phyloP scores from a whole-genome alignment of 2,329 filamentous ascomycete genomes.

The Cytospora leucostoma region DNA sequence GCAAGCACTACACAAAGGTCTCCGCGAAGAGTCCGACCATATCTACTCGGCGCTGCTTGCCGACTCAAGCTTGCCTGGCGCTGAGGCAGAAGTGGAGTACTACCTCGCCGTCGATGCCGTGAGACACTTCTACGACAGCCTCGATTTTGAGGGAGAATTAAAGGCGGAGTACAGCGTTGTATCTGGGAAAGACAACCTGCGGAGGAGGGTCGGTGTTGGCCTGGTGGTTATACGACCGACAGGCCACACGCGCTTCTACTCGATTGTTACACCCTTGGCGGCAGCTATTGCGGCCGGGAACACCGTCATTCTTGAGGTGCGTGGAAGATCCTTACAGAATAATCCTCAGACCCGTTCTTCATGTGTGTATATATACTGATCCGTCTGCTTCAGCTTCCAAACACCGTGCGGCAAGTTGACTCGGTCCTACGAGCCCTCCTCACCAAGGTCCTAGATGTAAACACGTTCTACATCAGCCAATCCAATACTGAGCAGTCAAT shows the following conservation, averaged over 20 bases:
- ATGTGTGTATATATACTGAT: not conserved
- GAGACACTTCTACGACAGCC: constrained; percentile 34
- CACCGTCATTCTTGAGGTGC: constrained; percentile 38
- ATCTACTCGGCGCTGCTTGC: constrained; percentile 37
- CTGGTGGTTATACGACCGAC: constrained; percentile 38
- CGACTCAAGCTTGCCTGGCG: constrained; percentile 35
- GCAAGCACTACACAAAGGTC: constrained; percentile 37
- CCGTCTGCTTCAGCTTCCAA: constrained; percentile 29
- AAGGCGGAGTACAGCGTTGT: constrained; percentile 37
- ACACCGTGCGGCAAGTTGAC: constrained; percentile 32
- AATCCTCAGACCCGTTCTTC: not conserved
- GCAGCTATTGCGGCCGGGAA: constrained; percentile 42
- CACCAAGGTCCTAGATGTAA: constrained; percentile 32
- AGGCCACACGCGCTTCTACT: constrained; percentile 37
- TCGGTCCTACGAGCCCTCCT: constrained; percentile 31
- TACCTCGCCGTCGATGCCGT: constrained; percentile 37
- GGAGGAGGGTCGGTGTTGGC: constrained; percentile 32
- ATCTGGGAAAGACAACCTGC: constrained; percentile 31
- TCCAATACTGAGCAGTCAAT: constrained; percentile 28
- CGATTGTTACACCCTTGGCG: constrained; percentile 35
- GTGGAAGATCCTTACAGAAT: not conserved
- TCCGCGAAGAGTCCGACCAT: constrained; percentile 34
- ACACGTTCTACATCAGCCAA: constrained; percentile 33
- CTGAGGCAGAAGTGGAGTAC: constrained; percentile 40
- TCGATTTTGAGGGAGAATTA: constrained; percentile 35